Evolutionary conservation across 2,329 filamentous ascomycete genomes (phyloP).

Genomic region (Xylariaceae sp.): DNA sequence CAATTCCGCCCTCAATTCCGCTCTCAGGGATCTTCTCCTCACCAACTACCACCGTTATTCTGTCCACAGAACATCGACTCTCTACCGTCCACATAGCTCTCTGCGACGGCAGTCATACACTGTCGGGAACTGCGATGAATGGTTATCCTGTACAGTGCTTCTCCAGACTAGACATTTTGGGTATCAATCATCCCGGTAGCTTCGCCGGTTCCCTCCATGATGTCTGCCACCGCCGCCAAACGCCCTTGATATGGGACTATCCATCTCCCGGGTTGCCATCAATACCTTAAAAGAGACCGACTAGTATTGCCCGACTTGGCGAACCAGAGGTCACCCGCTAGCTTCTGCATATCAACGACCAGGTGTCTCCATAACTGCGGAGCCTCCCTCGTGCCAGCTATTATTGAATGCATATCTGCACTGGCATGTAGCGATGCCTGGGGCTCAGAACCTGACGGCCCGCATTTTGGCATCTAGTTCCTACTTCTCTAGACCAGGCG

Average conservation of each 20-base stretch:
- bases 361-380: constrained; percentile 13
- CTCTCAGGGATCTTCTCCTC: background rate
- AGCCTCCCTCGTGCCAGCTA: constrained; percentile 16
- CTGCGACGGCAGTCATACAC: constrained; percentile 3
- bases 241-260: constrained; percentile 11
- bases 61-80: background rate
- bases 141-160: background rate
- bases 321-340: constrained; percentile 4
- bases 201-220: constrained; percentile 13
- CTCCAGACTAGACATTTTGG: constrained; percentile 10
- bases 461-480: constrained; percentile 14
- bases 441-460: constrained; percentile 8
- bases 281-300: constrained; percentile 2
- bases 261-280: constrained; percentile 14
- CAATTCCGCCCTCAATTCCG: background rate
- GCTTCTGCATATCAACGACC: constrained; percentile 8
- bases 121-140: background rate
- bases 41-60: background rate
- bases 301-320: constrained; percentile 9
- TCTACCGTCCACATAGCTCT: background rate
- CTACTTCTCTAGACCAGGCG: constrained; percentile 13
- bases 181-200: constrained; percentile 6
- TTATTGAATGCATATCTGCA: constrained; percentile 11
- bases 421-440: constrained; percentile 13
- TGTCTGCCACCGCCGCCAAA: constrained; percentile 6